Conservation (phyloP, 371 early-diverging fungal genomes). For the Mortierella polycephala region DNA sequence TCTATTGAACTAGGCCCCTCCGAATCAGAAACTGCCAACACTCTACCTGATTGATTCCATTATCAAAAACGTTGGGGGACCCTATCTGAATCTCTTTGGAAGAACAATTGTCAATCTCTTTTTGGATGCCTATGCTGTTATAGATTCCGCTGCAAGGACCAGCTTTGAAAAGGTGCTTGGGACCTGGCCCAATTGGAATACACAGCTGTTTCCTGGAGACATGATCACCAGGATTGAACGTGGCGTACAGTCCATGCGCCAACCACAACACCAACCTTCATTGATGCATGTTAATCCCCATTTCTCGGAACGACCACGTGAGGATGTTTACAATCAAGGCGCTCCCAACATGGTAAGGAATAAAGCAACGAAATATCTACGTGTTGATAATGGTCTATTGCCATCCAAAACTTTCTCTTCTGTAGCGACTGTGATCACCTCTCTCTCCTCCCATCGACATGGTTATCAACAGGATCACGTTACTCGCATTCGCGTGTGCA, state of each 20-base stretch:
- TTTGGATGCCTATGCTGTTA: slow-evolving; percentile 76
- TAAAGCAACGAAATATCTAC: slow-evolving; percentile 5
- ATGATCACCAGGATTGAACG: slow-evolving; percentile 68
- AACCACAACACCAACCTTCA: slow-evolving; percentile 33
- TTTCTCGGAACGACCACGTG: slow-evolving; percentile 55
- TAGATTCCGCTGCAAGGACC: slow-evolving; percentile 66
- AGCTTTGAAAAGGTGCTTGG: slow-evolving; percentile 80
- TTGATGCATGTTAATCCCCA: slow-evolving; percentile 74
- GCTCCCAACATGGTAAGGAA: slow-evolving; percentile 56
- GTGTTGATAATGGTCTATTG: slow-evolving; percentile 8
- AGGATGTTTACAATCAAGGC: slow-evolving; percentile 12
- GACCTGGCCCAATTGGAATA: slow-evolving; percentile 84
- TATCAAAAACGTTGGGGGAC: slow-evolving; percentile 87
- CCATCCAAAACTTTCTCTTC: background rate
- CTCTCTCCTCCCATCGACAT: too few species aligned
- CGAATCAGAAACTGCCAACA: slow-evolving; percentile 84
- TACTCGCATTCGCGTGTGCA: too few species aligned
- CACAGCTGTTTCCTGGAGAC: slow-evolving; percentile 69
- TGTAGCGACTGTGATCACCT: too few species aligned
- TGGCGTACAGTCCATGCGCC: slow-evolving; percentile 56
- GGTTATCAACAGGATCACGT: too few species aligned
- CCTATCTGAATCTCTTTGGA: slow-evolving; percentile 77
- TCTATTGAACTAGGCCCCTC: slow-evolving; percentile 66
- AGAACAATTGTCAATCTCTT: slow-evolving; percentile 77
- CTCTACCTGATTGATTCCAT: slow-evolving; percentile 95